A percentile compares a stretch with the other conserved stretches of the same genome.
These are phyloP conservation scores for Kazachstania sp. DNA, from an alignment of 1,139 yeast species.

Conservation along the genomic window DNA sequence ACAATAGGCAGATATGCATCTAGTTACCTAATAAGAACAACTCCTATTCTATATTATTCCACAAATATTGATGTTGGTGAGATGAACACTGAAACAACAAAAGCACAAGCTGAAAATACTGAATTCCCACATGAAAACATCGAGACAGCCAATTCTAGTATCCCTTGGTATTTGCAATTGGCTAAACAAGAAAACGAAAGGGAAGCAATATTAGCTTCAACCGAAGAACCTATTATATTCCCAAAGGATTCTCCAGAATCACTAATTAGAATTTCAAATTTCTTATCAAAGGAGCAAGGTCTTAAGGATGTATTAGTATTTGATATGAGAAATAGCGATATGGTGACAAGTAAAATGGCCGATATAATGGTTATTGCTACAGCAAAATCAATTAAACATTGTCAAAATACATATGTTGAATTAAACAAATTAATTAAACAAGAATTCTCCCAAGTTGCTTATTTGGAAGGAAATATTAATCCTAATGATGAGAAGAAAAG, in stretches of 20 bases:
- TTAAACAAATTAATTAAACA: conserved; percentile 43
- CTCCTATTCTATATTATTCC: not conserved
- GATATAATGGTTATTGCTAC: conserved; percentile 59
- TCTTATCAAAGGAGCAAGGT: conserved; percentile 55
- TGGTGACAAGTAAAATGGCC: conserved; percentile 35
- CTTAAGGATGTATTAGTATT: conserved; percentile 51
- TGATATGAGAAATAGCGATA: conserved; percentile 44
- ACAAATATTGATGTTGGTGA: not conserved
- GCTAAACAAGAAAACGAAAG: conserved; percentile 10
- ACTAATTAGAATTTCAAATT: conserved; percentile 38
- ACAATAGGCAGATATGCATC: not conserved
- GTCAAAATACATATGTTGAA: conserved; percentile 61
- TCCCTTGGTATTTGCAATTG: conserved; percentile 27
- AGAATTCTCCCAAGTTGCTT: conserved; percentile 38
- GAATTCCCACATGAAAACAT: not conserved
- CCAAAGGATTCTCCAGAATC: conserved; percentile 52
- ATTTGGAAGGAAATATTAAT: conserved; percentile 65
- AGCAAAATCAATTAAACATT: conserved; percentile 71
- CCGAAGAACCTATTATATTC: conserved; percentile 21
- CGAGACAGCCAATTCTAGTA: not conserved
- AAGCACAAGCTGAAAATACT: too few species aligned
- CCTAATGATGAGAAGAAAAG: conserved; percentile 49
- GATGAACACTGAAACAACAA: not conserved
- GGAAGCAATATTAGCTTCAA: not conserved
- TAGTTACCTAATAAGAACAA: not conserved